Base-by-base conservation (phyloP, 2,329 filamentous ascomycete genomes). In the Teratosphaeria viscida region DNA sequence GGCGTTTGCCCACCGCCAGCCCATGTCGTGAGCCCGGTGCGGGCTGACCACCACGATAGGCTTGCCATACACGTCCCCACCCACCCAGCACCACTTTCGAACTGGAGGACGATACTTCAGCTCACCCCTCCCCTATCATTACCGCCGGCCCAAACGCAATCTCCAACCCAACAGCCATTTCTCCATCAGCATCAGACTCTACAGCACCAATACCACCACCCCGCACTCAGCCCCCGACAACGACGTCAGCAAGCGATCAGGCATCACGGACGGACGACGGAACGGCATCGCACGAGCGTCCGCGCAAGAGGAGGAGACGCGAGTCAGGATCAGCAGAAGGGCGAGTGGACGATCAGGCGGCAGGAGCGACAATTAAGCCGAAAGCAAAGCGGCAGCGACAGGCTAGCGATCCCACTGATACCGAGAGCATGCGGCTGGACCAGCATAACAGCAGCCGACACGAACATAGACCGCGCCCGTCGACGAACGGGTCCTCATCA, bases 391-490 rank as follows among this genome's bases (percentile, higher is more conserved):
- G 68, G 63, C 68, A 55, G 47, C 72, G 66, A 74, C 76, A 75
- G 68, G 64, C 71, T 67, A 69, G 47, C 27, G 62, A 60, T 49
- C 56, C 56, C 39, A 62, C 37, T 39, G 47, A 59, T 16, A 58
- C 57, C 76, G 72, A 72, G 73, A 71, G 67, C 73, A 79, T 67
- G 66, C 73, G 67, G 71, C 73, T 66, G 65, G 55, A 56, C 27
- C 52, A 54, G 19, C 32, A 70, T 39, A 68, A 72, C 47, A 71
- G 66, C 65, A 62, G 67, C 70, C 63, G 77, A 74, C 66, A 72
- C 73, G 64, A 78, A 74, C 66, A 72, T 73, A 64, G 74, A 64
- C 58, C 64, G 69, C 58, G 71, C 71, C 73, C 63, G 67, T 71
- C 65, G 66, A 71, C 73, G 56, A 73, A 71, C 71, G 67, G 66